phyloP scores from a whole-genome alignment of 1,284 basidiomycete genomes.

The Rhodotorula sp. region DNA sequence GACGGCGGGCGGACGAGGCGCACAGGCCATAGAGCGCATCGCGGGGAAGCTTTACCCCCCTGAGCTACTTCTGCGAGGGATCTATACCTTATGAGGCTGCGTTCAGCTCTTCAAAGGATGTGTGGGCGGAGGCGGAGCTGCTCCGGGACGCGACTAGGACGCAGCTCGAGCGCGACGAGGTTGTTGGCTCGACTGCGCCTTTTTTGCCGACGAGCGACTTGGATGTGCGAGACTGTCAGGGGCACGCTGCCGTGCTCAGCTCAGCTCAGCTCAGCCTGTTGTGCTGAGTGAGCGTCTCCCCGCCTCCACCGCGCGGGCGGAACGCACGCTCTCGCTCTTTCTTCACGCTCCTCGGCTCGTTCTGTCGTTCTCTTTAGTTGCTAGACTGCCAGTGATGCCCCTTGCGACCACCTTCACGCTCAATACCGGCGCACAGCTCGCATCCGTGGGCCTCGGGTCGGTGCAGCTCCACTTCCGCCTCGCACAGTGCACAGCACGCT shows the following conservation, averaged over 20 bases:
- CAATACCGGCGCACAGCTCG: constrained; percentile 2
- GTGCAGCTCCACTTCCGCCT: neutral
- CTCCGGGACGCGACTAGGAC: too few relatives aligned
- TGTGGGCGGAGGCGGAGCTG: neutral
- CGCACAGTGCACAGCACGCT: neutral
- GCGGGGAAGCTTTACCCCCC: neutral
- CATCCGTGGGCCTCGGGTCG: constrained; percentile 3
- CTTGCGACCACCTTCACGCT: neutral
- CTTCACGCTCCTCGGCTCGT: neutral
- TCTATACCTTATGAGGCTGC: too few relatives aligned
- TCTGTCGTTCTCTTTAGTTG: neutral
- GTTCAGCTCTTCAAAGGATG: too few relatives aligned
- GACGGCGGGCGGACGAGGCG: neutral
- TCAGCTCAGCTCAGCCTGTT: too few relatives aligned
- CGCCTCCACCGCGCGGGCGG: neutral
- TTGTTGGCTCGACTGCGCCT: neutral
- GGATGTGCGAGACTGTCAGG: too few relatives aligned
- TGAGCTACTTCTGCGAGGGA: neutral
- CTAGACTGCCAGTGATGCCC: neutral
- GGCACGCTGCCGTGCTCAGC: neutral
- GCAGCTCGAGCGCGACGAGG: too few relatives aligned
- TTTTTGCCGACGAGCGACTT: neutral
- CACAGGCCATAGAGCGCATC: neutral
- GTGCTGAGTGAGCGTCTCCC: neutral
- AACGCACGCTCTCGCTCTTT: neutral